phyloP scores from a whole-genome alignment of 129 eudicot species.

The Lactuca sativa region DNA sequence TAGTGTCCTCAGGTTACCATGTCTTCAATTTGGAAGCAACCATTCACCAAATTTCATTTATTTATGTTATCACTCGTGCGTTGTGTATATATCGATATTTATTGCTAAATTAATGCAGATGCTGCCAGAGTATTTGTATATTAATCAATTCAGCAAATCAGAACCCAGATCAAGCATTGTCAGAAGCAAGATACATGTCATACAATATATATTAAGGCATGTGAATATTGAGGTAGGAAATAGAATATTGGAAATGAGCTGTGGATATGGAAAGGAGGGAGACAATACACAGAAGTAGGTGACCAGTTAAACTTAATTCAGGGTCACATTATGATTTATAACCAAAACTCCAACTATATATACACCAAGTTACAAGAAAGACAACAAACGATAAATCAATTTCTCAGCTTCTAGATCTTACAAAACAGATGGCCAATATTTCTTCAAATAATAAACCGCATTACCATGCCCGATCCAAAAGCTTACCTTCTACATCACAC shows the following conservation, averaged over 20 bases:
- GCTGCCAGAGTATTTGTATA: too few relatives aligned
- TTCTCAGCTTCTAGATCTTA: neutral
- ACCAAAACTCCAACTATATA: neutral
- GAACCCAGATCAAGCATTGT: too few relatives aligned
- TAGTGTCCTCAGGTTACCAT: too few relatives aligned
- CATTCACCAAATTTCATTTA: too few relatives aligned
- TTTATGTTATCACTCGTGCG: too few relatives aligned
- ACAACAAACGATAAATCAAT: neutral
- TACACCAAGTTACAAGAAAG: slow-evolving; percentile 8
- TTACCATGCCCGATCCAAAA: slow-evolving; percentile 14
- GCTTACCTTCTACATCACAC: slow-evolving; percentile 21
- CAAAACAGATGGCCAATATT: neutral
- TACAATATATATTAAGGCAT: neutral
- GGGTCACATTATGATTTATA: neutral
- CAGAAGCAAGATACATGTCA: too few relatives aligned
- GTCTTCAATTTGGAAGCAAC: too few relatives aligned
- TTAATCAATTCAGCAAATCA: too few relatives aligned
- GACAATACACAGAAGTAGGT: neutral
- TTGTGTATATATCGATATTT: too few relatives aligned
- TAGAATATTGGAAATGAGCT: neutral
- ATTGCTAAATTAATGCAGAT: too few relatives aligned
- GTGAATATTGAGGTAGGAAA: neutral
- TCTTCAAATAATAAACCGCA: slow-evolving; percentile 4
- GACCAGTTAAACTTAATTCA: neutral
- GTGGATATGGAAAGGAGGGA: slow-evolving; percentile 2